Percentiles rank a stretch among this genome's conserved stretches.
Conservation (phyloP, 306 rosid genomes). For the Lablab purpureus region DNA sequence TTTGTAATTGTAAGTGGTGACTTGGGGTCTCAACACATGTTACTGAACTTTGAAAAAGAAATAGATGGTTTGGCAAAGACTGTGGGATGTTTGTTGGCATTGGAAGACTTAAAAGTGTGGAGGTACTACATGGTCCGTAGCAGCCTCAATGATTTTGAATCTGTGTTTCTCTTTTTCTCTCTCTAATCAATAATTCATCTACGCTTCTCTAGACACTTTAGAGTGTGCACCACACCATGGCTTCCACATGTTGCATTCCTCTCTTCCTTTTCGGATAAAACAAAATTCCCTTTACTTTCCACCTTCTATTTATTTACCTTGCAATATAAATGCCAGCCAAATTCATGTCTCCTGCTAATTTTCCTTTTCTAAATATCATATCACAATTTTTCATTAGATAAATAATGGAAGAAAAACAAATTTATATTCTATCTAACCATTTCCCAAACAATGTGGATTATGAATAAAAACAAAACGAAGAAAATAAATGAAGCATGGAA, state of each 20-base stretch:
- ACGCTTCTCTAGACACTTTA: not conserved
- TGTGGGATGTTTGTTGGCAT: not conserved
- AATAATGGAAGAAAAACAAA: too few relatives aligned
- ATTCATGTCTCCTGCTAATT: too few relatives aligned
- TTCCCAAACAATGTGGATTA: too few relatives aligned
- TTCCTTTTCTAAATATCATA: too few relatives aligned
- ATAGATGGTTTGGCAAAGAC: slow-evolving; percentile 43
- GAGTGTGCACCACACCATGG: not conserved
- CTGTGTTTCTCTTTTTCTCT: not conserved
- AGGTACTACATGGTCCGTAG: slow-evolving; percentile 29
- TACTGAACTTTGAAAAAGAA: slow-evolving; percentile 3
- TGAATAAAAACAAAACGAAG: too few relatives aligned
- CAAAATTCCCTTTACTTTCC: slow-evolving; percentile 45
- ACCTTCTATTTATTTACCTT: slow-evolving; percentile 6
- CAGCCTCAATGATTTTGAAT: slow-evolving; percentile 38
- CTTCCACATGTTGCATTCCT: slow-evolving; percentile 48
- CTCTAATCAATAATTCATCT: slow-evolving; percentile 17
- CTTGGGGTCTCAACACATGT: not conserved
- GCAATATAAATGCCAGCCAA: too few relatives aligned
- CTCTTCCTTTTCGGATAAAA: slow-evolving; percentile 38
- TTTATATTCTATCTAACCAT: too few relatives aligned
- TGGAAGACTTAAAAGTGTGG: slow-evolving; percentile 22
- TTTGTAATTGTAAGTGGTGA: not conserved
- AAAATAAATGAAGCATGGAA: too few relatives aligned
- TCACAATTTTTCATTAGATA: too few relatives aligned